Evolutionary conservation across 2,329 filamentous ascomycete genomes (phyloP), one percentile per base, ranked within the genome.

Genomic region (Trichoderma guizhouense): DNA sequence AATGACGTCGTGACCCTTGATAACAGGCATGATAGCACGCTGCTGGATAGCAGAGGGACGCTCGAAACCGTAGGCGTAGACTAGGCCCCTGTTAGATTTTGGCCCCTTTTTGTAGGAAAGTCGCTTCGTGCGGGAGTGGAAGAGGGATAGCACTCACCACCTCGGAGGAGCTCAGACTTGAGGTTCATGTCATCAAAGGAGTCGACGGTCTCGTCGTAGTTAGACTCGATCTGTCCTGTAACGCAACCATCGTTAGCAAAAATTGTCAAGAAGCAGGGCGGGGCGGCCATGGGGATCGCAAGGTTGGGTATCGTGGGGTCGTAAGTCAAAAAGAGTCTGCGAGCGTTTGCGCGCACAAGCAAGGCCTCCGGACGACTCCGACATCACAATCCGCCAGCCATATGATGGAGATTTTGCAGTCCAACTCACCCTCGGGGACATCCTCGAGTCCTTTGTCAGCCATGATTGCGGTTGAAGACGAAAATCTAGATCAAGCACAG

Each of bases 61-160:
- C 91, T 99, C 96, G 88, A 99, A 99, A 93, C 96, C 96, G 85
- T 99, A 99, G 84, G 96, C 96, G 86, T 98, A 99, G 84, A 99
- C 94, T 83, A 63, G 8, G 39, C 28, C 18, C 30, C 72, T 70
- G 75, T 81, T 73, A 81, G 79, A 74, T 14, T 24, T 57, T 30
- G 51, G 15, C 32, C 24, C 51, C 24, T 21, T 57, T 36, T 28
- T 51, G 66, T 43, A 14, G 47, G 5, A n/a, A 34, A 34, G 18
- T 69, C 71, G 66, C 43, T 36, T 63, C 30, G 39, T 43, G 73
- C 68, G 61, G 58, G 73, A 71, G 72, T 58, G 57, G 69, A 69
- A 66, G 72, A 51, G 36, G 66, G 30, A 28, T 26, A 68, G 34
- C 43, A 83, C 82, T 82, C 79, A 87, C 85, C 96, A 87, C 96